Percentiles rank a stretch among this genome's conserved stretches.
Evolutionary conservation across 2,329 filamentous ascomycete species (phyloP).

Genomic region (Capronia coronata): DNA sequence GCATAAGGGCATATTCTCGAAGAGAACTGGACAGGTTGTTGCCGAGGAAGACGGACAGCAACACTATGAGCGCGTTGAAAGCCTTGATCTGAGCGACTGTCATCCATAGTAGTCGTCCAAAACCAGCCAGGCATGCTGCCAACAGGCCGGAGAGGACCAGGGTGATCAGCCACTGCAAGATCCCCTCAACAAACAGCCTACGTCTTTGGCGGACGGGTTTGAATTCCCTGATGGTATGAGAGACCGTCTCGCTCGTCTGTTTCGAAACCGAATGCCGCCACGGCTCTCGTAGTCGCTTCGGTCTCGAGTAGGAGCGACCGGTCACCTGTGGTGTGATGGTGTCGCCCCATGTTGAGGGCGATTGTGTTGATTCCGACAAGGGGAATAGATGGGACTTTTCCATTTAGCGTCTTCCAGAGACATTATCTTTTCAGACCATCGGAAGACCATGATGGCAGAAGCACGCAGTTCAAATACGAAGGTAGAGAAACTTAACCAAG

Average conservation of each 20-base stretch:
- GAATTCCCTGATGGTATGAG: slow-evolving; percentile 23
- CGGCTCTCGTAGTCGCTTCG: slow-evolving; percentile 14
- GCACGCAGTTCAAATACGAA: background rate
- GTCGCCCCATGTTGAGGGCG: slow-evolving; percentile 3
- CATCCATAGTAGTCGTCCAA: slow-evolving; percentile 16
- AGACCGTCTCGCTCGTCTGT: background rate
- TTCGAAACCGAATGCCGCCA: slow-evolving; percentile 25
- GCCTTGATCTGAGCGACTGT: slow-evolving; percentile 22
- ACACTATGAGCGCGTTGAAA: slow-evolving; percentile 27
- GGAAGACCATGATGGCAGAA: background rate
- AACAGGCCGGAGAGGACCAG: slow-evolving; percentile 20
- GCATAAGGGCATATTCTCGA: slow-evolving; percentile 23
- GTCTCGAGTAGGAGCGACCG: slow-evolving; percentile 1
- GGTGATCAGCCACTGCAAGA: slow-evolving; percentile 24
- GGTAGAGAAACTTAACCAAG: background rate
- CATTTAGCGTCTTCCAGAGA: background rate
- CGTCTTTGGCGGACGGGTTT: slow-evolving; percentile 21
- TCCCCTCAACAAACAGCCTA: slow-evolving; percentile 18
- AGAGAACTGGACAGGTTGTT: slow-evolving; percentile 23
- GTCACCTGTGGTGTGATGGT: background rate
- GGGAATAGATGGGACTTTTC: slow-evolving; percentile 6
- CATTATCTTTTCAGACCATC: background rate
- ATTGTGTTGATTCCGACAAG: background rate
- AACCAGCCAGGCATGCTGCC: slow-evolving; percentile 17
- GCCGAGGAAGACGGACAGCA: slow-evolving; percentile 24